Conservation (phyloP, 352 stramenopile genomes). For the Phytophthora ramorum region DNA sequence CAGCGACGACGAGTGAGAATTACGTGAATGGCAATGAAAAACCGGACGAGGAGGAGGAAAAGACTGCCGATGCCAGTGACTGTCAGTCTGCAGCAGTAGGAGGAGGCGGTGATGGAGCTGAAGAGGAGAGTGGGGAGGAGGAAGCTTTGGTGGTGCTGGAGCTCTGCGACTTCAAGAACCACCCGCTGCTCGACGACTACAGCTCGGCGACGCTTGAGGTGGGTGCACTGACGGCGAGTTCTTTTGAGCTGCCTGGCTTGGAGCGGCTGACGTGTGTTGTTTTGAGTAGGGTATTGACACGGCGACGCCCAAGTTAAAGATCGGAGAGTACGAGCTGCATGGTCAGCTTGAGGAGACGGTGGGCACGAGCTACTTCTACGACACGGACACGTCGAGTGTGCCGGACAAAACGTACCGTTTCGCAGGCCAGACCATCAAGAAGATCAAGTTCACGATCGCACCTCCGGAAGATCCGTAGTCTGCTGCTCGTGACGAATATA, state of each 20-base stretch:
- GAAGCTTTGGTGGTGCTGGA: conserved; percentile 79
- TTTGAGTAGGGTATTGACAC: conserved; percentile 70
- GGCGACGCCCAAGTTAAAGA: conserved; percentile 61
- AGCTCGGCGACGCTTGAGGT: conserved; percentile 69
- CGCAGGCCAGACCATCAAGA: conserved; percentile 75
- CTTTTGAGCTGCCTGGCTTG: background rate
- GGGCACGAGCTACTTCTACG: conserved; percentile 84
- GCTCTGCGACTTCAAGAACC: conserved; percentile 83
- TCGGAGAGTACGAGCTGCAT: conserved; percentile 77
- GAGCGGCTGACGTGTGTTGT: conserved; percentile 2
- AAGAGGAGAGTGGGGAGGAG: conserved; percentile 55
- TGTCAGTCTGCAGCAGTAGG: conserved; percentile 6
- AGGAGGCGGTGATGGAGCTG: background rate
- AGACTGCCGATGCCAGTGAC: conserved; percentile 3
- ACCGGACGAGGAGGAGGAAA: conserved; percentile 15
- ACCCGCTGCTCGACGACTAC: conserved; percentile 80
- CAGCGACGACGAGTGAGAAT: conserved; percentile 1
- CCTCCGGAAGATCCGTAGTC: conserved; percentile 53
- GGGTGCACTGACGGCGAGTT: background rate
- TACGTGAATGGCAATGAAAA: conserved; percentile 9
- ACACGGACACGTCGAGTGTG: conserved; percentile 57
- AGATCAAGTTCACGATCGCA: conserved; percentile 84
- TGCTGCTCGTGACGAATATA: background rate
- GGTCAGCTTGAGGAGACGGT: conserved; percentile 78
- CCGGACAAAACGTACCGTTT: conserved; percentile 60